A percentile compares a stretch with the other conserved stretches of the same genome.
Conservation (phyloP, 257 asterid genomes). For the Voacanga thouarsii region DNA sequence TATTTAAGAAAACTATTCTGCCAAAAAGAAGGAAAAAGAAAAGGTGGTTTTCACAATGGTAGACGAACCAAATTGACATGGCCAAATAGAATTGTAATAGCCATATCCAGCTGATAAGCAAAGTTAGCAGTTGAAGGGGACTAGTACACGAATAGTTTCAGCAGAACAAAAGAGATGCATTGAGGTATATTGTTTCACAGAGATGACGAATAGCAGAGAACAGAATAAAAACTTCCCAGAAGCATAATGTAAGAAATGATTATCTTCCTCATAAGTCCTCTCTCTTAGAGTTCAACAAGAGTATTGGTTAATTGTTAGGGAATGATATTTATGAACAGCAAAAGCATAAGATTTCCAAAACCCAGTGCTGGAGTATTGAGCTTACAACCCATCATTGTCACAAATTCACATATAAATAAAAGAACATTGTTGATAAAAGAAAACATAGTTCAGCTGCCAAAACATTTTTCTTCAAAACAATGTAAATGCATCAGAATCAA, state of each 20-base stretch:
- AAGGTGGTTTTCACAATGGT: not conserved
- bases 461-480: not conserved
- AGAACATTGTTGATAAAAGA: not conserved
- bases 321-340: not conserved
- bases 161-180: not conserved
- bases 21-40: too few relatives aligned
- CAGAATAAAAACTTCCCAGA: not conserved
- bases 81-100: not conserved
- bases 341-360: not conserved
- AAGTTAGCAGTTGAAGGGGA: not conserved
- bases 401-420: not conserved
- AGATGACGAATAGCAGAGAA: not conserved
- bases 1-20: too few relatives aligned
- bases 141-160: not conserved
- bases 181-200: not conserved
- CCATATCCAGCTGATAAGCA: not conserved
- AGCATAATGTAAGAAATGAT: not conserved
- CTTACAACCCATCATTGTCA: not conserved
- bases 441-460: not conserved
- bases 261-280: not conserved
- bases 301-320: not conserved
- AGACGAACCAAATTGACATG: not conserved
- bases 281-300: not conserved
- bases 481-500: conserved; percentile 1
- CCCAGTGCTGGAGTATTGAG: not conserved